Conservation (phyloP, 352 stramenopile species). For the Aphanomyces invadans region DNA sequence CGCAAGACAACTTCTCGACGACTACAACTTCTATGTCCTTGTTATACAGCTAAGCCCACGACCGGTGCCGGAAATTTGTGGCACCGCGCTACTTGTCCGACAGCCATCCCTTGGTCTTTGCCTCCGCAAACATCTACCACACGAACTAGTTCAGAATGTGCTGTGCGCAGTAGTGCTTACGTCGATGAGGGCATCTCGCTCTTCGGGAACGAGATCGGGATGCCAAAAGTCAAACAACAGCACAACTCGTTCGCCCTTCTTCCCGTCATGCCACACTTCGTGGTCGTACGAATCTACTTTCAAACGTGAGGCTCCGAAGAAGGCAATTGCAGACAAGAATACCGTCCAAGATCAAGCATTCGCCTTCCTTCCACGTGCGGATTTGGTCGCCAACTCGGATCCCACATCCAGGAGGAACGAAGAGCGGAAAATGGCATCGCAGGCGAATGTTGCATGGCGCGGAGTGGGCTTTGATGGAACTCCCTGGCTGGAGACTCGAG, state of each 20-base stretch:
- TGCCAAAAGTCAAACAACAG: constrained; percentile 84
- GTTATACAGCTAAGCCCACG: too few relatives aligned
- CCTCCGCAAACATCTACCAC: constrained; percentile 56
- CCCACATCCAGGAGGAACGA: constrained; percentile 82
- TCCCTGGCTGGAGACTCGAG: constrained; percentile 87
- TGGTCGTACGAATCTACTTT: constrained; percentile 67
- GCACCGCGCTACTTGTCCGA: constrained; percentile 3
- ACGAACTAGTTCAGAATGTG: constrained; percentile 4
- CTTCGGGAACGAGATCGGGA: constrained; percentile 47
- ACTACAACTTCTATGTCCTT: too few relatives aligned
- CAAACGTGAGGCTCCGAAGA: background rate
- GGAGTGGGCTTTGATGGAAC: constrained; percentile 88
- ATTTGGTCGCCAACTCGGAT: constrained; percentile 88
- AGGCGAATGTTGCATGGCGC: constrained; percentile 94
- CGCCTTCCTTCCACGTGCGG: constrained; percentile 69
- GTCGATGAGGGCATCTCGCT: constrained; percentile 46
- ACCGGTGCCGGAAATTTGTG: too few relatives aligned
- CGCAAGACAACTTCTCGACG: too few relatives aligned
- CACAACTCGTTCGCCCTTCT: constrained; percentile 62
- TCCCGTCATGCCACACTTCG: constrained; percentile 67
- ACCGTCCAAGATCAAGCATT: constrained; percentile 77
- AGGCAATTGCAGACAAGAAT: background rate
- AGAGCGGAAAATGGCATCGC: constrained; percentile 91
- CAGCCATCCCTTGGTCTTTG: constrained; percentile 68
- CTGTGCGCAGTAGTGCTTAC: constrained; percentile 2